Base-by-base conservation (phyloP, 2,329 filamentous ascomycete genomes). In the Periconia digitata region DNA sequence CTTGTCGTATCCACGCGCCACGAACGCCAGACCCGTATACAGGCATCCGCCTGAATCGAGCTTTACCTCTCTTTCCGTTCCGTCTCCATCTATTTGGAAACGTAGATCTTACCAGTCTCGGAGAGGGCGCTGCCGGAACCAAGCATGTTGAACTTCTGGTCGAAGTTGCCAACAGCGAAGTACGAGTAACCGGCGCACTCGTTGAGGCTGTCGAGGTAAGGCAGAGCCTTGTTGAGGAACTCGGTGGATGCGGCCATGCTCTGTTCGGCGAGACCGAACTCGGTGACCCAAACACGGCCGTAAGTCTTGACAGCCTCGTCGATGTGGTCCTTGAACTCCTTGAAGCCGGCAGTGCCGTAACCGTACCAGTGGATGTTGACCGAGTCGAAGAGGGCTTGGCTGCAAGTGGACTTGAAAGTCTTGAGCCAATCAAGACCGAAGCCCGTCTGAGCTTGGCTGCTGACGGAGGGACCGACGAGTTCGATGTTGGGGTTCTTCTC, bases 291-390 rank as follows among this genome's bases (percentile, higher is more conserved):
- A 57, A 72, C 57, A 60, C 63, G 64, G 53, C 57, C 58, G 50
- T 55, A 64, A 51, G 56, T 45, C 27, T 54, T 37, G 16, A 57
- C 54, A 13, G 70, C 67, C 55, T 66, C 52, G 48, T 69, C 63
- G 44, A 67, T 82, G 44, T 72, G 66, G 2, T 57, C 54, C 52
- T 66, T 61, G 66, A 73, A 72, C 57, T 64, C 63, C 40, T 63
- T 55, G 38, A 71, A 61, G 18, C 53, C 53, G 10, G 50, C 53
- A 17, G 55, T 56, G 59, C 57, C 66, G 55, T 58, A 59, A 54
- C 71, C 66, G 59, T 72, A 73, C 60, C 67, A 73, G 53, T 73
- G 71, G 52, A 72, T 67, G 55, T 69, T 68, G 51, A 62, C 60
- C 21, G 66, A 69, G 54, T 72, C 60, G 22, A 67, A 62, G 21